Evolutionary conservation across 257 asterid species (phyloP).

Genomic region (Anisodus tanguticus): DNA sequence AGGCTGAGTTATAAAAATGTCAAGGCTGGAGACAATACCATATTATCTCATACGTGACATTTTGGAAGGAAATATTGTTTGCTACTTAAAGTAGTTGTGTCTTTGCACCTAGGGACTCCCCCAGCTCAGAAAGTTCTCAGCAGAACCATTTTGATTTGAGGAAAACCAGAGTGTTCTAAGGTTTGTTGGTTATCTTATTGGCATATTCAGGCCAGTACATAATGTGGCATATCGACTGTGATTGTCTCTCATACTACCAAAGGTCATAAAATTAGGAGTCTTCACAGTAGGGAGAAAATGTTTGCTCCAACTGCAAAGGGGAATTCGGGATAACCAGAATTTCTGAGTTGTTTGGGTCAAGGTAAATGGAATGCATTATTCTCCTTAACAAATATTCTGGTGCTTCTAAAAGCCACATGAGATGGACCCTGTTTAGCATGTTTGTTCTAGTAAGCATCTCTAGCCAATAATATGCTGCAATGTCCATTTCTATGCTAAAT

Average conservation of each 20-base stretch:
- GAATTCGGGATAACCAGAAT: background rate
- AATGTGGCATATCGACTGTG: background rate
- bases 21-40: too few species aligned
- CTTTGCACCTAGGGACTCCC: slow-evolving; percentile 1
- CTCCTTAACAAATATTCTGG: background rate
- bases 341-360: background rate
- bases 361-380: background rate
- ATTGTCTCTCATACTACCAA: background rate
- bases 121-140: background rate
- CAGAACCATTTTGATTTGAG: background rate
- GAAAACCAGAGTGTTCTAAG: background rate
- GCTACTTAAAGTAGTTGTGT: slow-evolving; percentile 5
- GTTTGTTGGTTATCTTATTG: background rate
- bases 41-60: too few species aligned
- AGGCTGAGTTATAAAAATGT: too few species aligned
- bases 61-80: too few species aligned
- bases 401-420: background rate
- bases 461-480: background rate
- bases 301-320: slow-evolving; percentile 13
- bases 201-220: background rate
- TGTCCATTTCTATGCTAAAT: background rate
- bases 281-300: background rate
- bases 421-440: background rate
- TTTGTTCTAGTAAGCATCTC: background rate
- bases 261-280: background rate